Percentiles rank a stretch among this genome's conserved stretches.
These are phyloP conservation scores for Didymella exigua DNA, from an alignment of 2,329 filamentous ascomycete species.

Conservation along the genomic window DNA sequence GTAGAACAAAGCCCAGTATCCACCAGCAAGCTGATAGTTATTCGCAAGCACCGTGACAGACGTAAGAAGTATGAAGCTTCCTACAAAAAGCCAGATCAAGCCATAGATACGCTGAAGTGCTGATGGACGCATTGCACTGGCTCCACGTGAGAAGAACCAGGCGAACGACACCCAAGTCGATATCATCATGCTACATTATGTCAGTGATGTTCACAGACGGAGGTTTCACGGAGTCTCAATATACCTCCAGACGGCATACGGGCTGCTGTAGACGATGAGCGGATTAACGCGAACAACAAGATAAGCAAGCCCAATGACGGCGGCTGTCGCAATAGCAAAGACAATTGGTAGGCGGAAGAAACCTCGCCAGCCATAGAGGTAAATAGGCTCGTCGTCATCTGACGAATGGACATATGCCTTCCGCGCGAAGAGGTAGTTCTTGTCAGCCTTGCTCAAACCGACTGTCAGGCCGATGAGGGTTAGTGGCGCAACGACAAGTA, in stretches of 20 bases:
- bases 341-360: slow-evolving; percentile 84
- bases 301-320: slow-evolving; percentile 75
- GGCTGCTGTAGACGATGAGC: slow-evolving; percentile 86
- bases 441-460: slow-evolving; percentile 72
- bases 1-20: slow-evolving; percentile 83
- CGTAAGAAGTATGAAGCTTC: slow-evolving; percentile 76
- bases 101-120: slow-evolving; percentile 83
- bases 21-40: slow-evolving; percentile 71
- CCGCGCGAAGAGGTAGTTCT: slow-evolving; percentile 85
- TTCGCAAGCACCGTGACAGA: slow-evolving; percentile 76
- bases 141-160: slow-evolving; percentile 81
- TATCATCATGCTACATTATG: slow-evolving; percentile 69
- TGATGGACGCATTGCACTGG: slow-evolving; percentile 80
- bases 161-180: slow-evolving; percentile 79
- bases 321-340: slow-evolving; percentile 67
- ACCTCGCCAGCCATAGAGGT: slow-evolving; percentile 77
- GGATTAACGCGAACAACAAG: slow-evolving; percentile 84
- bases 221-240: not conserved
- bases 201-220: slow-evolving; percentile 3
- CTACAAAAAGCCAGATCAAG: slow-evolving; percentile 80
- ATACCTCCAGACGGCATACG: slow-evolving; percentile 78
- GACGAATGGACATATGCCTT: slow-evolving; percentile 65
- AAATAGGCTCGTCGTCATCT: slow-evolving; percentile 64
- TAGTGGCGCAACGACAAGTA: slow-evolving; percentile 81
- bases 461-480: slow-evolving; percentile 72